phyloP scores from a whole-genome alignment of 1,284 basidiomycete genomes.

The Fomitopsis betulina region DNA sequence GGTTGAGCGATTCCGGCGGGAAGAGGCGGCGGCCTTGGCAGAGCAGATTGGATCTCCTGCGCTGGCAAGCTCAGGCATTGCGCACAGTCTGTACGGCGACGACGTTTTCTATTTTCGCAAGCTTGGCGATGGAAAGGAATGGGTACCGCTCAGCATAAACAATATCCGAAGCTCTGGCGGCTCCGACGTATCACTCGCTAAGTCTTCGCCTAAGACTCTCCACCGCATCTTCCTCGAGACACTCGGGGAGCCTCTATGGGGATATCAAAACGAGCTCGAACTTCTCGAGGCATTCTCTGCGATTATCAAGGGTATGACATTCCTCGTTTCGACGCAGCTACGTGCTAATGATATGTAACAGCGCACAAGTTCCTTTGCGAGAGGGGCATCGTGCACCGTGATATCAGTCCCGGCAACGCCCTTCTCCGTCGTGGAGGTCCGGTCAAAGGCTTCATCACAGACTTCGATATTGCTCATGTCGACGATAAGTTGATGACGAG shows the following conservation, averaged over 20 bases:
- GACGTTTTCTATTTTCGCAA: constrained; percentile 1
- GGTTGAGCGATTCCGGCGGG: not conserved
- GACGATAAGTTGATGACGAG: not conserved
- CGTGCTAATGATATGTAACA: not conserved
- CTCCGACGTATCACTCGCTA: not conserved
- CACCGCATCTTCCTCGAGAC: not conserved
- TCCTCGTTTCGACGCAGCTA: not conserved
- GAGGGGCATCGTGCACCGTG: not conserved
- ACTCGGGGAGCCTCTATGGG: not conserved
- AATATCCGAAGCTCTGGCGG: not conserved
- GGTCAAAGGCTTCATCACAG: not conserved
- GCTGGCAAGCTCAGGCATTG: not conserved
- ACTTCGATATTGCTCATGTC: not conserved
- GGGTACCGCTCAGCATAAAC: not conserved
- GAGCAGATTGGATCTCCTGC: too few relatives aligned
- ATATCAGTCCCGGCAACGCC: not conserved
- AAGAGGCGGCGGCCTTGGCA: not conserved
- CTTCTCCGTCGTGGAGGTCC: not conserved
- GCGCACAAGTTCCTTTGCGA: not conserved
- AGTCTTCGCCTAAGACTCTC: not conserved
- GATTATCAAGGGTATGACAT: not conserved
- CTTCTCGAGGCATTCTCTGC: not conserved
- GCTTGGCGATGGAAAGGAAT: too few relatives aligned
- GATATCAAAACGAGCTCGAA: not conserved
- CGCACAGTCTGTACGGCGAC: not conserved